A percentile compares a stretch with the other conserved stretches of the same genome.
Evolutionary conservation across 2,329 filamentous ascomycete species (phyloP).

Genomic region (Plenodomus lindquistii): DNA sequence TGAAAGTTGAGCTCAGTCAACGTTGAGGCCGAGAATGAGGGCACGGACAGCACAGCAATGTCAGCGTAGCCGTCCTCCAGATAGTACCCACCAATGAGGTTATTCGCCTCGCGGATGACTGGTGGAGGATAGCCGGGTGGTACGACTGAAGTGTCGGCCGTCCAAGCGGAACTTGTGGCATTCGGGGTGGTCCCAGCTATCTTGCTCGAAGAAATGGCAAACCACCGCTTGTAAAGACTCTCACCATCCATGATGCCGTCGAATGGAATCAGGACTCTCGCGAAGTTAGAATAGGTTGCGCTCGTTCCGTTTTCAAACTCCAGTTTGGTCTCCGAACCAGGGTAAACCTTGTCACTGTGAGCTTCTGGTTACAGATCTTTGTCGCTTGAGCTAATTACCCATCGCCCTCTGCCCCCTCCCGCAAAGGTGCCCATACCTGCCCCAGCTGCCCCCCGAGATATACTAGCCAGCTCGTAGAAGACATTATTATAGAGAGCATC

Average conservation of each 20-base stretch:
- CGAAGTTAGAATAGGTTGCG: slow-evolving; percentile 48
- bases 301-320: slow-evolving; percentile 52
- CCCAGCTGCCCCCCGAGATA: slow-evolving; percentile 47
- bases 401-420: slow-evolving; percentile 48
- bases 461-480: slow-evolving; percentile 51
- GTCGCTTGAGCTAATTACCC: slow-evolving; percentile 24
- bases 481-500: slow-evolving; percentile 61
- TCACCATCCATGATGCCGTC: slow-evolving; percentile 48
- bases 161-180: slow-evolving; percentile 20
- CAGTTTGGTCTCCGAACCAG: slow-evolving; percentile 49
- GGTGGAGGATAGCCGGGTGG: slow-evolving; percentile 53
- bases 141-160: slow-evolving; percentile 26
- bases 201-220: slow-evolving; percentile 31
- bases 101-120: slow-evolving; percentile 46
- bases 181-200: slow-evolving; percentile 19
- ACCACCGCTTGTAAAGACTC: slow-evolving; percentile 46
- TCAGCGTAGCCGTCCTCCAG: slow-evolving; percentile 52
- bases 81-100: slow-evolving; percentile 53
- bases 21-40: slow-evolving; percentile 45
- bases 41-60: slow-evolving; percentile 51
- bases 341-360: slow-evolving; percentile 50
- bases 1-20: slow-evolving; percentile 48
- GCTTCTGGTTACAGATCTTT: no score
- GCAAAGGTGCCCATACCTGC: slow-evolving; percentile 50
- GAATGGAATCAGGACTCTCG: slow-evolving; percentile 48